Evolutionary conservation across 306 rosid genomes (phyloP).

Genomic region (Cicer pinnatifidum): DNA sequence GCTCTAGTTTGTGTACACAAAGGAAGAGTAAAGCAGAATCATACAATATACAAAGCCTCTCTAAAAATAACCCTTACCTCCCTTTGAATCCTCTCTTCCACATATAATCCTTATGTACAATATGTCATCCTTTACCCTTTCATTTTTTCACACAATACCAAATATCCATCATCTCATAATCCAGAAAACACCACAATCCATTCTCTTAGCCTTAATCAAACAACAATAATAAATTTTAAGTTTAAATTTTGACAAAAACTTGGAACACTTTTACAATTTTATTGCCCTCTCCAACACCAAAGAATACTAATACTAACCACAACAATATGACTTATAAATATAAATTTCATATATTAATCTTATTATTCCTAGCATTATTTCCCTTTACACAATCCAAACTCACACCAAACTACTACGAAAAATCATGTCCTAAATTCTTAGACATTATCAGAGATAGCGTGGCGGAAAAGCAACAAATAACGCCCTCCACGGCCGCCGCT

Average conservation of each 20-base stretch:
- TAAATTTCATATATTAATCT: slow-evolving; percentile 16
- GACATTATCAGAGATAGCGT: slow-evolving; percentile 33
- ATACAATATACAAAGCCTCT: neutral
- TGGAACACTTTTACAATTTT: neutral
- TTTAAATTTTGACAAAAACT: neutral
- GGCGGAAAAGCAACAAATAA: slow-evolving; percentile 33
- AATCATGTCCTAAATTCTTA: slow-evolving; percentile 55
- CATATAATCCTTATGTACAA: neutral
- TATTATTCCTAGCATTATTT: slow-evolving; percentile 25
- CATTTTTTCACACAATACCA: slow-evolving; percentile 19
- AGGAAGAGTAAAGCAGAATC: slow-evolving; percentile 21
- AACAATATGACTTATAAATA: slow-evolving; percentile 48
- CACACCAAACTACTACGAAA: slow-evolving; percentile 50
- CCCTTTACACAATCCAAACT: slow-evolving; percentile 45
- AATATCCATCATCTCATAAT: slow-evolving; percentile 9
- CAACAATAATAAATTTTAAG: neutral
- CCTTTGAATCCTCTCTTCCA: slow-evolving; percentile 63
- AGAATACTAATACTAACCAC: neutral
- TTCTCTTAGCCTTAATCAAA: neutral
- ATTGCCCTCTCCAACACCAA: neutral
- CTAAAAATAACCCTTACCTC: slow-evolving; percentile 45
- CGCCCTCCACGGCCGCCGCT: slow-evolving; percentile 41
- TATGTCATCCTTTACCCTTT: neutral
- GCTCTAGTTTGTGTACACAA: neutral
- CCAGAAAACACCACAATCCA: neutral